A percentile compares a stretch with the other conserved stretches of the same genome.
phyloP scores from a whole-genome alignment of 345 rosid species.

The Aquilaria sinensis region DNA sequence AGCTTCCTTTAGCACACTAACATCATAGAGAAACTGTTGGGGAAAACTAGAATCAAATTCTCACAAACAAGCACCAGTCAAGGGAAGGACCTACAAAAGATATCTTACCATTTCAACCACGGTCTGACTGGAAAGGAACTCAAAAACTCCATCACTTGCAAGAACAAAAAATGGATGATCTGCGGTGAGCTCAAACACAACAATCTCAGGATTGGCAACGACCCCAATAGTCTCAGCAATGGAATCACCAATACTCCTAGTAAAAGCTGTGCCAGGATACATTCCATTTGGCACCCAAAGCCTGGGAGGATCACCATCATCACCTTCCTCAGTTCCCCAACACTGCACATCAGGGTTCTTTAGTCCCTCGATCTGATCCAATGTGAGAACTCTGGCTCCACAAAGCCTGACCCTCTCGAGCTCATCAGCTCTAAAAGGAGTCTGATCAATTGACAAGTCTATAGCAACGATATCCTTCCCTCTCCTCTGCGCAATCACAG shows the following conservation, averaged over 20 bases:
- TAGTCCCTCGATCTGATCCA: constrained; percentile 97
- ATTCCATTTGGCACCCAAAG: constrained; percentile 92
- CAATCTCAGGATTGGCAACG: constrained; percentile 93
- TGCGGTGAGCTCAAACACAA: constrained; percentile 73
- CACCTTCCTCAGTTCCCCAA: constrained; percentile 95
- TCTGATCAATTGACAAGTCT: constrained; percentile 91
- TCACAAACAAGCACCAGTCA: background rate
- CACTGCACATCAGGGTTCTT: constrained; percentile 92
- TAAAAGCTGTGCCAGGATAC: constrained; percentile 99
- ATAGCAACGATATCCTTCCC: constrained; percentile 76
- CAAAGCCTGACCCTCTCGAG: constrained; percentile 78
- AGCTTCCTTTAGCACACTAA: no score
- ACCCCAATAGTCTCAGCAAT: constrained; percentile 94
- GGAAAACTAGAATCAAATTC: background rate
- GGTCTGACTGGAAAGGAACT: constrained; percentile 89
- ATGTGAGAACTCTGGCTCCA: constrained; percentile 91
- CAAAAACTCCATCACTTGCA: constrained; percentile 99
- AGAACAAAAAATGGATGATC: constrained; percentile 88
- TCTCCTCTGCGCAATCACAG: constrained; percentile 77
- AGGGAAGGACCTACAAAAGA: constrained; percentile 5
- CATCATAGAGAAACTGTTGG: no score
- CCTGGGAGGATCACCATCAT: constrained; percentile 98
- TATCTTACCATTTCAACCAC: constrained; percentile 98
- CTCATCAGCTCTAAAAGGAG: constrained; percentile 85
- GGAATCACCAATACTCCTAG: constrained; percentile 93